Conservation (phyloP, 768 basidiomycete genomes). For the Cubamyces sp. region DNA sequence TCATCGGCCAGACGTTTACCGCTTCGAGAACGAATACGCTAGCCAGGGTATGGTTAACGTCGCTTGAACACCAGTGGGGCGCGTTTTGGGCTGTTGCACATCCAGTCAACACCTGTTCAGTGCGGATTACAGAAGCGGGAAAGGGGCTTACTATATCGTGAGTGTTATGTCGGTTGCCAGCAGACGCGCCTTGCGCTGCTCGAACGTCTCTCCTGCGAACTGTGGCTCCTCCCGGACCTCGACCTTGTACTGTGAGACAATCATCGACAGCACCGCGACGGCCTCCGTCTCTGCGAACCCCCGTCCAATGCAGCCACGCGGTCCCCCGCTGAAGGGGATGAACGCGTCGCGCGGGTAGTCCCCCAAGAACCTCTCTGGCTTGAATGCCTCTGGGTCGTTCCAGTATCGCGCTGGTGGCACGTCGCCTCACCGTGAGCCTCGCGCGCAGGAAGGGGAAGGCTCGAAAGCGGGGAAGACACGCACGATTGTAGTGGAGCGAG, state of each 20-base stretch:
- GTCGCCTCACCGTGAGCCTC: no score
- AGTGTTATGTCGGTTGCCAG: conserved; percentile 41
- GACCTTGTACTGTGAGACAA: conserved; percentile 51
- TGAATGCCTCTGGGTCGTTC: conserved; percentile 42
- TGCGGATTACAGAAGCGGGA: no score
- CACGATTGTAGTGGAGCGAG: conserved; percentile 38
- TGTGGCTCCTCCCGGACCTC: conserved; percentile 54
- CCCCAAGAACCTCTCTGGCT: conserved; percentile 50
- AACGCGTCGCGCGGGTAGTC: conserved; percentile 61
- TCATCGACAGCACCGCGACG: conserved; percentile 52
- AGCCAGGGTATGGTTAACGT: conserved; percentile 13
- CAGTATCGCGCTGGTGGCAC: conserved; percentile 41
- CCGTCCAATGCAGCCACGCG: conserved; percentile 50
- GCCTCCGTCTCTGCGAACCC: conserved; percentile 48
- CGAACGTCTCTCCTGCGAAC: conserved; percentile 51
- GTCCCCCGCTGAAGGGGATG: conserved; percentile 53
- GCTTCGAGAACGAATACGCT: no score
- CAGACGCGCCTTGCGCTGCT: conserved; percentile 48
- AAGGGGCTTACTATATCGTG: conserved; percentile 49
- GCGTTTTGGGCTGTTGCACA: conserved; percentile 33
- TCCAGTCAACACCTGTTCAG: neutral
- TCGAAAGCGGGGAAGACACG: conserved; percentile 5
- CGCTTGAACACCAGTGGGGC: conserved; percentile 42
- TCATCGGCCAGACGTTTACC: no score
- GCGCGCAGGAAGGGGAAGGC: no score